Conservation (phyloP, 192 early-diverging fungal genomes). For the Podila epigama region DNA sequence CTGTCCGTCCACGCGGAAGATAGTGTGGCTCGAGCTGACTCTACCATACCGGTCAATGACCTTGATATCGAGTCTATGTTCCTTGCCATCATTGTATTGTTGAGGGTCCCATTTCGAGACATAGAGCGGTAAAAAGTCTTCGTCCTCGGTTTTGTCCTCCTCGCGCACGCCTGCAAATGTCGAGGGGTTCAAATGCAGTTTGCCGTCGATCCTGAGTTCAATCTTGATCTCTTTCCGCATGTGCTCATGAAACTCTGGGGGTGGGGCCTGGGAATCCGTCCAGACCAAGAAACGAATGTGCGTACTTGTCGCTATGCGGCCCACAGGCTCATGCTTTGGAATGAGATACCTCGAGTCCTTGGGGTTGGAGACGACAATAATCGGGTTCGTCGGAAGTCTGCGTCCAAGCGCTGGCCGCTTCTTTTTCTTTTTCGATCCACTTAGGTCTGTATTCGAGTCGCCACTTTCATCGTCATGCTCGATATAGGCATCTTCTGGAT, state of each 20-base stretch:
- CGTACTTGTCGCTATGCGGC: slow-evolving; percentile 64
- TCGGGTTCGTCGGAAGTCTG: slow-evolving; percentile 64
- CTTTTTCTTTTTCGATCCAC: slow-evolving; percentile 4
- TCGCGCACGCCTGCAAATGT: slow-evolving; percentile 56
- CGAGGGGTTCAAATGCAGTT: slow-evolving; percentile 49
- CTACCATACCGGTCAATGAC: slow-evolving; percentile 66
- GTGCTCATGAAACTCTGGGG: slow-evolving; percentile 17
- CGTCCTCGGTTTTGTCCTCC: slow-evolving; percentile 20
- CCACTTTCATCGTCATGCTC: background rate
- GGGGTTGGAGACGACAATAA: slow-evolving; percentile 87
- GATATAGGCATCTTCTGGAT: background rate
- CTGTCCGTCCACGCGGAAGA: slow-evolving; percentile 76
- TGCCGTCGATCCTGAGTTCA: slow-evolving; percentile 61
- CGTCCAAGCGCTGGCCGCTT: slow-evolving; percentile 38
- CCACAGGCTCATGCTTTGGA: slow-evolving; percentile 73
- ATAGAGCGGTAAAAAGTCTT: slow-evolving; percentile 76
- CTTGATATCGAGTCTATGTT: slow-evolving; percentile 69
- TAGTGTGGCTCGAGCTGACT: slow-evolving; percentile 48
- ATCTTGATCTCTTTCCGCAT: slow-evolving; percentile 47
- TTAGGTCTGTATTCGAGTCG: background rate
- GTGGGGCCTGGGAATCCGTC: slow-evolving; percentile 53
- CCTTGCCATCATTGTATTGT: slow-evolving; percentile 68
- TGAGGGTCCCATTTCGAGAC: slow-evolving; percentile 73
- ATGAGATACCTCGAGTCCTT: slow-evolving; percentile 83
- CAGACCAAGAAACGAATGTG: slow-evolving; percentile 84